Conservation (phyloP, 805 yeast species). For the Candida vaughaniae region DNA sequence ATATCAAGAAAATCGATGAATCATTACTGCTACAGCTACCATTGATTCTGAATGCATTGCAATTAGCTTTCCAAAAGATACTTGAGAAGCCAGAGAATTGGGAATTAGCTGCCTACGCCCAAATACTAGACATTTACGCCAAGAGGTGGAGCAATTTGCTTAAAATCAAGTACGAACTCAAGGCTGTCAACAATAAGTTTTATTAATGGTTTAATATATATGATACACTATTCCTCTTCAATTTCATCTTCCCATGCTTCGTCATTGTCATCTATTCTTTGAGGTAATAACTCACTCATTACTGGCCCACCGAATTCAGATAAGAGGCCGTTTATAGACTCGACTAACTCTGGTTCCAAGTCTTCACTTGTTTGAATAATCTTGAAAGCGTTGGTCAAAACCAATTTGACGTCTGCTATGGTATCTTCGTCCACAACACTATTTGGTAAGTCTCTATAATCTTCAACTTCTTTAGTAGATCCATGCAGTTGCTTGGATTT, state of each 20-base stretch:
- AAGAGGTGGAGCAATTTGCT: too few relatives aligned
- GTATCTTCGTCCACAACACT: slow-evolving; percentile 26
- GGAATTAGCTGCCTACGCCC: too few relatives aligned
- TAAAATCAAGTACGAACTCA: too few relatives aligned
- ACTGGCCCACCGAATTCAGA: slow-evolving; percentile 61
- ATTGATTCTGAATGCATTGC: too few relatives aligned
- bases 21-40: too few relatives aligned
- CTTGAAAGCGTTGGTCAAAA: slow-evolving; percentile 47
- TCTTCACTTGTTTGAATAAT: slow-evolving; percentile 40
- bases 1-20: too few relatives aligned
- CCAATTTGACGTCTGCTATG: slow-evolving; percentile 40
- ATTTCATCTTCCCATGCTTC: slow-evolving; percentile 57
- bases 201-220: too few relatives aligned
- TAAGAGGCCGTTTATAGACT: slow-evolving; percentile 52
- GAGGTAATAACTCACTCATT: slow-evolving; percentile 41
- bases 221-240: too few relatives aligned
- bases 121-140: too few relatives aligned
- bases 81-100: too few relatives aligned
- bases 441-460: slow-evolving; percentile 41
- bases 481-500: slow-evolving; percentile 25
- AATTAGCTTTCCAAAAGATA: too few relatives aligned
- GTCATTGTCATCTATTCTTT: slow-evolving; percentile 28
- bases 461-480: slow-evolving; percentile 19
- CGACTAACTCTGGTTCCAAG: slow-evolving; percentile 57
- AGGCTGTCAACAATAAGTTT: too few relatives aligned